Evolutionary conservation across 2,329 filamentous ascomycete genomes (phyloP), one percentile per base, ranked within the genome.

Genomic region (Fusarium clavum): DNA sequence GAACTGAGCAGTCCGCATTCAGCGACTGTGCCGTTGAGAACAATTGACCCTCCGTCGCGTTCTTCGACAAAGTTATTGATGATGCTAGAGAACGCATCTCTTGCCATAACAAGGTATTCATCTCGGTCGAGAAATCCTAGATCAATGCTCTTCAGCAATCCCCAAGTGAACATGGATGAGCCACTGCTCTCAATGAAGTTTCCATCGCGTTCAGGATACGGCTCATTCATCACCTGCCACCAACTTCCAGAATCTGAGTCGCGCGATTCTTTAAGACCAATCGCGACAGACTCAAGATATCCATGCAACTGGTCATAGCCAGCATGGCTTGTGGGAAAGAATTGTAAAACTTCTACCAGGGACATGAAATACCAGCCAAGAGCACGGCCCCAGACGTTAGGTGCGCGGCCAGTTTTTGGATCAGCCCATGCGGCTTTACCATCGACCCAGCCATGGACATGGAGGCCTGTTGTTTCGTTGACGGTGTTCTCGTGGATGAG

Each of bases 171-270:
- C 84, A 89, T 87, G 4, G 85, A 85, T 2, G 85, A 84, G 1
- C 82, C 87, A 43, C 86, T 87, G 24, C 83, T 85, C 76, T 90
- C 86, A 49, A 89, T 85, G 71, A 86, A 89, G 73, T 90, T 89
- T 1, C 85, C 86, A 38, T 81, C 57, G 30, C 77, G 69, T 1
- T 79, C 81, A 0, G 83, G 80, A 45, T 84, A 84, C 4, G 81
- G 80, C 41, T 83, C 80, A 58, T 82, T 83, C 83, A 89, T 86
- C 32, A 88, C 80, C 46, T 87, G 77, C 85, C 85, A 88, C 86
- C 87, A 89, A n/a, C 83, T 85, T 0, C 85, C 85, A 4, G 63
- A 67, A 4, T 55, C 64, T 4, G 40, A 2, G 57, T 87, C 84
- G 16, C 81, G 82, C 2, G 80, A 79, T 3, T 73, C 71, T 47